Evolutionary conservation across 768 basidiomycete genomes (phyloP), one percentile per base, ranked within the genome.

Genomic region (Kondoa malvinella): DNA sequence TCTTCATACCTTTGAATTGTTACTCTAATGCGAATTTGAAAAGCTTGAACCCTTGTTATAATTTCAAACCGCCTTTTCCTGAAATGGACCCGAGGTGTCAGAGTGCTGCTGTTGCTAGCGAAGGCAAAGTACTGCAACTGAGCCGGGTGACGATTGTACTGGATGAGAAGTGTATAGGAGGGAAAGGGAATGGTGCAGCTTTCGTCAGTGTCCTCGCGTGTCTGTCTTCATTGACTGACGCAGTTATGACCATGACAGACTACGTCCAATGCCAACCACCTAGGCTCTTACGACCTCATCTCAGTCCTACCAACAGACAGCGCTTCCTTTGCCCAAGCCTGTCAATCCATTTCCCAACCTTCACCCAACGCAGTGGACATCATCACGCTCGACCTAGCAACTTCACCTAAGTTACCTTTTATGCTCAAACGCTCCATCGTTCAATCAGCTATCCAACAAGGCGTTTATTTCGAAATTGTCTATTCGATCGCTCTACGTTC

Each of bases 151-250:
- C 85, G n/a, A 85, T 92, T 62, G 79, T 86, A 8, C 80, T 92
- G 14, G 88, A 91, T 70, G 84, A 88, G 72, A 67, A 67, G 25
- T 68, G 65, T 26, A 64, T 69, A 17, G 89, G 89, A 73, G 87
- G 90, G 74, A 89, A 88, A 74, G 88, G 89, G 0, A 88, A 87
- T 71, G 89, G 88, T 32, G 75, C 90, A 75, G 88, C 90, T 67
- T 70, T 70, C 40, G 66, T 70, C n/a, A 34, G 67, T 65, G 71
- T 81, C 77, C 32, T 2, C 17, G 61, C 57, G 17, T 1, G 4
- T 15, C 67, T 21, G 58, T 30, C 27, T 40, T 26, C 27, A 31
- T 17, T 21, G 30, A 21, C 31, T 64, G 25, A 29, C 14, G 25
- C 14, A 3, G 15, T 65, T 2, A 56, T 65, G 64, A 30, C 26